Evolutionary conservation across 1,284 basidiomycete species (phyloP), one percentile per base, ranked within the genome.

Genomic region (Flammula alnicola): DNA sequence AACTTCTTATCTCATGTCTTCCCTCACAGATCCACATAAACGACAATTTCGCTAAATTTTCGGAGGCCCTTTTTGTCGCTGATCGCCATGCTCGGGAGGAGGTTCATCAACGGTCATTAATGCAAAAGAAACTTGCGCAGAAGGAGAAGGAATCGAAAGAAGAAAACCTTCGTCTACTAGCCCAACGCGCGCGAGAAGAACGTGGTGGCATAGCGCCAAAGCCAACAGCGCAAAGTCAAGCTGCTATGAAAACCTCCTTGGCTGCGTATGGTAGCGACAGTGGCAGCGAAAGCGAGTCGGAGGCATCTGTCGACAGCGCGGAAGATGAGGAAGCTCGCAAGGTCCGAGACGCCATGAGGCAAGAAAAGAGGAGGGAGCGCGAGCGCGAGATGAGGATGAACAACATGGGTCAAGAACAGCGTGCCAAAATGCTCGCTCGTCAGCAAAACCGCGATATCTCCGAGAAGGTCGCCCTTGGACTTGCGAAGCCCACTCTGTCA

Each of bases 11-110:
- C 49, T 52, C 38, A n/a, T 58, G 16, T 52, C 33, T 25, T 44
- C 19, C 26, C 42, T 39, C 44, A 8, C 61, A 95, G 93, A 84
- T 95, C 40, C 91, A 95, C 66, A 99, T 99, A 70, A 99, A 99
- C 64, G 97, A 99, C 71, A 95, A 96, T 71, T 99, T 99, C 76
- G 96, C 96, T 47, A 98, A 98, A 70, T 96, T 99, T 69, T 96
- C 96, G 3, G 96, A 99, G 75, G 86, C 97, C 2, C 77, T 99
- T 36, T 96, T 92, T 64, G 81, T 99, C 42, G 96, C 97, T n/a
- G 97, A 99, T 66, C 83, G 95, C 52, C 97, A 98, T 71, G 95
- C 97, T 1, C 88, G 97, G 43, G 96, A 99, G 64, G 96, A 99
- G 74, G 97, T 99, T 29, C 84, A 95, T 19, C 95, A 98, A 67